Evolutionary conservation across 139 green algal species (phyloP), one percentile per base, ranked within the genome.

Genomic region (Chlorokybus atmophyticus): DNA sequence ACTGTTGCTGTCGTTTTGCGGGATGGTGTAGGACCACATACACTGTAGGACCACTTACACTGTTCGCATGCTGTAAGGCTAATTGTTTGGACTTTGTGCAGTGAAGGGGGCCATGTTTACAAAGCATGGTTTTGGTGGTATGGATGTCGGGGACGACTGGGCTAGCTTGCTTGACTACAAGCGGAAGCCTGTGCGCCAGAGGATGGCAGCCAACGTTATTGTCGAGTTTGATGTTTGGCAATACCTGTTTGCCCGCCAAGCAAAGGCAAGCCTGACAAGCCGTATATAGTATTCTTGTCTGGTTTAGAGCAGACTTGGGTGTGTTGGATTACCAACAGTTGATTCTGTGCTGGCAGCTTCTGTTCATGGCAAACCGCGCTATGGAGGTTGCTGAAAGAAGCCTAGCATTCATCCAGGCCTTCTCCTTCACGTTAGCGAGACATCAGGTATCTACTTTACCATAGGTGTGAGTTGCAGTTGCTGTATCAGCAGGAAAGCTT

Each of bases 201-300:
- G 50, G 47, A 42, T 66, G 6, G 56, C 48, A 17, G 32, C 56
- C 21, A 51, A 76, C 38, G 50, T 47, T 17, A 52, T 87, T 30
- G 65, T 68, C 3, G 64, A 90, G 57, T 90, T 90, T 24, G 50
- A 73, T 40, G 83, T 94, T 59, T 72, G 82, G 17, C 86, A 94
- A 66, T 90, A 85, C 65, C 75, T 94, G 32, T 94, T 95, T 59
- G 83, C 86, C 8, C 78, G 77, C 24, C 77, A 91, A 28, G 63
- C 63, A n/a, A n/a, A n/a, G n/a, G n/a, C n/a, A n/a, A n/a, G n/a
- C n/a, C n/a, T n/a, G n/a, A n/a, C n/a, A n/a, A n/a, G n/a, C n/a
- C n/a, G n/a, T n/a, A n/a, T n/a, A n/a, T n/a, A n/a, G n/a, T n/a
- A n/a, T n/a, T n/a, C n/a, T n/a, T n/a, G n/a, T n/a, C n/a, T n/a